phyloP scores from a whole-genome alignment of 140 eudicot genomes.

The Cichorium intybus region DNA sequence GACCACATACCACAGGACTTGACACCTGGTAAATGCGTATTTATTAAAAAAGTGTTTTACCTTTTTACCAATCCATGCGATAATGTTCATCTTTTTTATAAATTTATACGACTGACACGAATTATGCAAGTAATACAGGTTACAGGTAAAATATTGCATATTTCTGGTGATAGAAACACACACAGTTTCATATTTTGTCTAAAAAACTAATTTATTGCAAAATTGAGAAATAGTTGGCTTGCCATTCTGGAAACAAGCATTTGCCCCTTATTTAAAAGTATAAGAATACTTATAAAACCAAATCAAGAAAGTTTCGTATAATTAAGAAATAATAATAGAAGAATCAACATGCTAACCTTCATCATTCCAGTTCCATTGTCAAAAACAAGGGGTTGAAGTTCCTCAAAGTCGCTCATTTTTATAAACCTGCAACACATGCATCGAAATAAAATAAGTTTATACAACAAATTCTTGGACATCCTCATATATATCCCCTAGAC shows the following conservation, averaged over 20 bases:
- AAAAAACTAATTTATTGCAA: too few relatives aligned
- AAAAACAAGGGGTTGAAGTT: constrained; percentile 42
- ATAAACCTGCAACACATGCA: constrained; percentile 22
- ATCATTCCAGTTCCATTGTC: constrained; percentile 48
- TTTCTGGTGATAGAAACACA: too few relatives aligned
- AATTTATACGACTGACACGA: too few relatives aligned
- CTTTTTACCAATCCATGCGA: too few relatives aligned
- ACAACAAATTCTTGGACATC: background rate
- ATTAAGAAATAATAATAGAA: background rate
- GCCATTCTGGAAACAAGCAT: background rate
- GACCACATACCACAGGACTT: too few relatives aligned
- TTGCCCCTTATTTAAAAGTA: background rate
- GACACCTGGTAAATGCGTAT: too few relatives aligned
- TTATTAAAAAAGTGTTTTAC: too few relatives aligned
- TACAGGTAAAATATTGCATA: too few relatives aligned
- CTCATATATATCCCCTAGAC: background rate
- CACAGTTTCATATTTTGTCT: too few relatives aligned
- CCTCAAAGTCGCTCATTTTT: constrained; percentile 35
- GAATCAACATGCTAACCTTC: constrained; percentile 24
- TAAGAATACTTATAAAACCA: background rate
- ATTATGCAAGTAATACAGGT: too few relatives aligned
- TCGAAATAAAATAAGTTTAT: background rate
- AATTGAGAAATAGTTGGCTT: too few relatives aligned
- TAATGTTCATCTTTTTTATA: too few relatives aligned
- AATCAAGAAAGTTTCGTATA: background rate